Percentiles rank a stretch among this genome's conserved stretches.
Conservation (phyloP, 768 basidiomycete species). For the Mycena floridula region DNA sequence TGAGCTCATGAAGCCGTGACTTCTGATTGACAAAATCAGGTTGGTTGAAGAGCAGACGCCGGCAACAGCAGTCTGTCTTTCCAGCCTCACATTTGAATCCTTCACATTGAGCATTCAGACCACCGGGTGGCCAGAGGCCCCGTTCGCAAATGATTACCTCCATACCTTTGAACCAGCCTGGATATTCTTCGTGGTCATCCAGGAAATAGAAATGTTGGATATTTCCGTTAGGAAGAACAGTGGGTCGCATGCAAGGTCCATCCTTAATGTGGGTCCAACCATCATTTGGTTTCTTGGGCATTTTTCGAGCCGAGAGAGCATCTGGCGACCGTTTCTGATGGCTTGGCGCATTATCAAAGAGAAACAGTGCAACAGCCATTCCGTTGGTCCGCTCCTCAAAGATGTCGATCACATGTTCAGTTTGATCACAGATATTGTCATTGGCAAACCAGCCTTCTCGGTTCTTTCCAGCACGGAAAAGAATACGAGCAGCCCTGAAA, state of each 20-base stretch:
- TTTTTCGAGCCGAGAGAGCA: conserved; percentile 25
- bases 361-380: conserved; percentile 18
- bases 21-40: conserved; percentile 19
- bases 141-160: conserved; percentile 16
- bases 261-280: conserved; percentile 20
- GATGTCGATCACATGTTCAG: conserved; percentile 15
- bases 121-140: conserved; percentile 13
- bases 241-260: conserved; percentile 25
- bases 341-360: conserved; percentile 26
- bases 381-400: conserved; percentile 18
- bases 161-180: conserved; percentile 19
- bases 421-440: conserved; percentile 24
- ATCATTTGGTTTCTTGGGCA: conserved; percentile 22
- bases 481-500: conserved; percentile 11
- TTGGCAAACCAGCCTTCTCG: conserved; percentile 25
- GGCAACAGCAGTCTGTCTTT: conserved; percentile 21
- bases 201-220: conserved; percentile 27
- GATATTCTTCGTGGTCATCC: conserved; percentile 21
- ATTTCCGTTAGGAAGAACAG: conserved; percentile 15
- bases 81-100: conserved; percentile 15
- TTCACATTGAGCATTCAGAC: conserved; percentile 17
- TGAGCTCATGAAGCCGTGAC: no score
- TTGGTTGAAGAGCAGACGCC: conserved; percentile 16
- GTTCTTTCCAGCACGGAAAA: conserved; percentile 21
- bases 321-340: conserved; percentile 26